A percentile compares a stretch with the other conserved stretches of the same genome.
These are phyloP conservation scores for Leptographium radiaticola DNA, from an alignment of 2,329 filamentous ascomycete species.

Conservation along the genomic window DNA sequence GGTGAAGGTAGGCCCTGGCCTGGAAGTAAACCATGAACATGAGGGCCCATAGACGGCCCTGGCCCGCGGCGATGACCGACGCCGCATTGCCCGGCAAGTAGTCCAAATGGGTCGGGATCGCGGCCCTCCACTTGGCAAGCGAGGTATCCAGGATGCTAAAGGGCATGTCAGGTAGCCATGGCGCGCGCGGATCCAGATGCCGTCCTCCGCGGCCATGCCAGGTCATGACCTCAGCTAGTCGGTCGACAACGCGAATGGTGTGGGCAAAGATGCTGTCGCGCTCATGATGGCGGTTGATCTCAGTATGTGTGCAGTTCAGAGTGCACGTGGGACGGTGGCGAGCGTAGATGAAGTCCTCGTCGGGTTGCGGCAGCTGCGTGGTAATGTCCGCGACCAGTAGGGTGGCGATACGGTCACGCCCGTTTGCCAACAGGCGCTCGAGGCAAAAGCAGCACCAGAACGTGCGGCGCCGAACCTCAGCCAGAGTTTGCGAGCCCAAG, in stretches of 20 bases:
- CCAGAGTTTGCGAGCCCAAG: not conserved
- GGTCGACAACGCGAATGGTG: not conserved
- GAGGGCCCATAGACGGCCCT: not conserved
- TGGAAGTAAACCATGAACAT: not conserved
- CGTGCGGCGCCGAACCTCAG: not conserved
- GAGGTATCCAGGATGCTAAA: not conserved
- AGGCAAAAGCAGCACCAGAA: not conserved
- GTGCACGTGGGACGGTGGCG: not conserved
- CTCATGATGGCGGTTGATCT: too few relatives aligned
- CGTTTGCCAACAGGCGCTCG: not conserved
- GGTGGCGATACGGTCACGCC: not conserved
- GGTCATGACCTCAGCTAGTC: not conserved
- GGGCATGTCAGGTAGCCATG: not conserved
- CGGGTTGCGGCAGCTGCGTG: not conserved
- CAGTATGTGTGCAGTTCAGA: not conserved
- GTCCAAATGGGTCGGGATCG: not conserved
- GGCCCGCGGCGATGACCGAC: not conserved
- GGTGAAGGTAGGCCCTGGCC: not conserved
- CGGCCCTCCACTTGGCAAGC: not conserved
- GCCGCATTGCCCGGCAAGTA: not conserved
- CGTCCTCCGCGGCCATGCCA: not conserved
- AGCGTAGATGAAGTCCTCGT: not conserved
- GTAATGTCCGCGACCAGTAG: not conserved
- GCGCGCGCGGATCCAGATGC: not conserved
- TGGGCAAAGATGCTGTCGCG: not conserved